These are phyloP conservation scores for Gossypium gossypioides DNA, from an alignment of 441 rosid genomes.

Conservation along the genomic window DNA sequence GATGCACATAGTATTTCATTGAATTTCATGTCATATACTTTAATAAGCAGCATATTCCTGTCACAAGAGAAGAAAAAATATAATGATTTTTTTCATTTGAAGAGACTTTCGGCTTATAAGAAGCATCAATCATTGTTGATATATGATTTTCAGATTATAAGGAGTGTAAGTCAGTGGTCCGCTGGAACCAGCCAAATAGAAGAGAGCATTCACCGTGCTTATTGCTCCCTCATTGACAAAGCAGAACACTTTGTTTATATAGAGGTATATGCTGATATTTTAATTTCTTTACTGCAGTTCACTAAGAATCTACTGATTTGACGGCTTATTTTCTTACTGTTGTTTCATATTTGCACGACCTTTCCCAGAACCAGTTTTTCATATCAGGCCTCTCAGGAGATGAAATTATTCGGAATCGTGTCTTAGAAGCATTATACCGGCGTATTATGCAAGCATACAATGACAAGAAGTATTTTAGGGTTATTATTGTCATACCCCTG, in stretches of 20 bases:
- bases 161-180: constrained; percentile 99
- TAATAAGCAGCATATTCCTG: not conserved
- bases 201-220: constrained; percentile 88
- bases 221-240: constrained; percentile 78
- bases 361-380: constrained; percentile 95
- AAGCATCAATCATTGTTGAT: not conserved
- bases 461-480: constrained; percentile 81
- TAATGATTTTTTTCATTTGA: not conserved
- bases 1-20: not conserved
- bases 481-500: constrained; percentile 83
- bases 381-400: constrained; percentile 98
- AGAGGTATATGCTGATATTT: constrained; percentile 49
- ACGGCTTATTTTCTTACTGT: constrained; percentile 30
- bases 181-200: constrained; percentile 96
- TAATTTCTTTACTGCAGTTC: constrained; percentile 10
- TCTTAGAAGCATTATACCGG: constrained; percentile 71
- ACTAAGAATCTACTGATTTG: not conserved
- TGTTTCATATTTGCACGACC: constrained; percentile 32
- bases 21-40: not conserved
- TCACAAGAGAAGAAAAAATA: not conserved
- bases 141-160: constrained; percentile 52
- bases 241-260: constrained; percentile 89
- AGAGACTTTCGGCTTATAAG: not conserved
- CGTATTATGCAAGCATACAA: constrained; percentile 78
- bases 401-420: constrained; percentile 72